Evolutionary conservation across 1,284 basidiomycete genomes (phyloP).

Genomic region (Puccinia sorghi): DNA sequence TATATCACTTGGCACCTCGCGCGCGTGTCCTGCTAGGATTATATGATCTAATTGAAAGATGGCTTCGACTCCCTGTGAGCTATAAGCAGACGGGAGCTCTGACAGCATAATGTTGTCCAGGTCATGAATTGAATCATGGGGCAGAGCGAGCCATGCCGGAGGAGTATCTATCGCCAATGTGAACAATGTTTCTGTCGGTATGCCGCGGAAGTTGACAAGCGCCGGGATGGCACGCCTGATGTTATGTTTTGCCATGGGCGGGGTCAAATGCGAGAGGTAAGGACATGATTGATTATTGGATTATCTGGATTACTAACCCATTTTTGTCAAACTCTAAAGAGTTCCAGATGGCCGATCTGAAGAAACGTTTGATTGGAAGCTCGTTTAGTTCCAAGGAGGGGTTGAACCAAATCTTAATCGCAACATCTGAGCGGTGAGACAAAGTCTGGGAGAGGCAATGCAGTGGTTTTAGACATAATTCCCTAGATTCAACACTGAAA

Average conservation of each 20-base stretch:
- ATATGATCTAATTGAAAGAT: slow-evolving; percentile 85
- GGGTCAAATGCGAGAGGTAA: slow-evolving; percentile 54
- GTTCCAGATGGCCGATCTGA: slow-evolving; percentile 72
- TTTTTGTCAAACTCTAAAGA: slow-evolving; percentile 68
- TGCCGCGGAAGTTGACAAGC: slow-evolving; percentile 64
- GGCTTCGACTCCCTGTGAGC: slow-evolving; percentile 68
- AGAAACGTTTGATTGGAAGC: slow-evolving; percentile 90
- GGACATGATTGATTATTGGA: slow-evolving; percentile 33
- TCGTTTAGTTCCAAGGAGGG: slow-evolving; percentile 67
- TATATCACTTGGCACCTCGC: slow-evolving; percentile 67
- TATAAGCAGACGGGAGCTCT: slow-evolving; percentile 66
- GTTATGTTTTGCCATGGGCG: not conserved
- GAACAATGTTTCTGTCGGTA: slow-evolving; percentile 71
- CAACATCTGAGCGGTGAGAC: slow-evolving; percentile 61
- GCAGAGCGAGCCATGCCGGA: slow-evolving; percentile 86
- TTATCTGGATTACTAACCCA: slow-evolving; percentile 64
- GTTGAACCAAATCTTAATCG: slow-evolving; percentile 73
- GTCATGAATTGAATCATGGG: slow-evolving; percentile 83
- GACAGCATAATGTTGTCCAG: slow-evolving; percentile 91
- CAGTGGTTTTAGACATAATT: not conserved
- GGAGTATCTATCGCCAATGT: slow-evolving; percentile 89
- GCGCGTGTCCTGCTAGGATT: slow-evolving; percentile 88
- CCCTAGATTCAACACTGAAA: not conserved
- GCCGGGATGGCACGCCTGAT: slow-evolving; percentile 43
- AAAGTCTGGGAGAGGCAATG: slow-evolving; percentile 58